These are phyloP conservation scores for Mycosarcoma mackinlayi DNA, from an alignment of 1,284 basidiomycete genomes.

Conservation along the genomic window DNA sequence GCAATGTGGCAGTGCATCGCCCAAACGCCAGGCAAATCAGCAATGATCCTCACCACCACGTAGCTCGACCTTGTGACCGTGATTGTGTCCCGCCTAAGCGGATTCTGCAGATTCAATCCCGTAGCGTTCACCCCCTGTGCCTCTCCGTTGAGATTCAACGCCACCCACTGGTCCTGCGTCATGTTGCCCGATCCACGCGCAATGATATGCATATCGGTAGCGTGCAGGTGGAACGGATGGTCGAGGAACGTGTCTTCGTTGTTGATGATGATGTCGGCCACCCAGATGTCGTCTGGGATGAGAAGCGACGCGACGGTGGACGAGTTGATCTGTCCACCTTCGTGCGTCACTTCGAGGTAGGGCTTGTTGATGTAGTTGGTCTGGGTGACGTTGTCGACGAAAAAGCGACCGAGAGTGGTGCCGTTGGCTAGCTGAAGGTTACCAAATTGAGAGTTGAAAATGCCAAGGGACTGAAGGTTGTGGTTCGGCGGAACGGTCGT, in stretches of 20 bases:
- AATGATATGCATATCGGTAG: constrained; percentile 59
- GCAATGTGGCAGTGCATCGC: constrained; percentile 58
- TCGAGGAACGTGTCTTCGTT: constrained; percentile 64
- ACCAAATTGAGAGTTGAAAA: constrained; percentile 46
- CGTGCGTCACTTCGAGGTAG: constrained; percentile 48
- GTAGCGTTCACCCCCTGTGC: constrained; percentile 2
- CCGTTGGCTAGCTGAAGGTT: constrained; percentile 36
- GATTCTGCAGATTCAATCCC: constrained; percentile 63
- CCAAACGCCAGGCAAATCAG: constrained; percentile 55
- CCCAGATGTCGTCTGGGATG: constrained; percentile 40
- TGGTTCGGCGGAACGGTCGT: constrained; percentile 24
- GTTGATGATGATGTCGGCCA: constrained; percentile 66
- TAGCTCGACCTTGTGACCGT: constrained; percentile 53
- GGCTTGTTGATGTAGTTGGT: constrained; percentile 62
- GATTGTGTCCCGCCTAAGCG: constrained; percentile 69
- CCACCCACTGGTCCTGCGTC: constrained; percentile 28
- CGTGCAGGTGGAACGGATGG: constrained; percentile 66
- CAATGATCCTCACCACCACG: constrained; percentile 57
- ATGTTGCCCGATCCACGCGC: constrained; percentile 65
- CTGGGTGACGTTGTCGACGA: constrained; percentile 45
- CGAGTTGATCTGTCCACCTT: constrained; percentile 28
- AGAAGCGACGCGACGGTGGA: constrained; percentile 34
- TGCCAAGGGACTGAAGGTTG: constrained; percentile 27
- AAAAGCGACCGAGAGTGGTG: constrained; percentile 42
- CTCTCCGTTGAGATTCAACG: constrained; percentile 18